Conservation (phyloP, 2,329 filamentous ascomycete species). For the Colletotrichum sp. region DNA sequence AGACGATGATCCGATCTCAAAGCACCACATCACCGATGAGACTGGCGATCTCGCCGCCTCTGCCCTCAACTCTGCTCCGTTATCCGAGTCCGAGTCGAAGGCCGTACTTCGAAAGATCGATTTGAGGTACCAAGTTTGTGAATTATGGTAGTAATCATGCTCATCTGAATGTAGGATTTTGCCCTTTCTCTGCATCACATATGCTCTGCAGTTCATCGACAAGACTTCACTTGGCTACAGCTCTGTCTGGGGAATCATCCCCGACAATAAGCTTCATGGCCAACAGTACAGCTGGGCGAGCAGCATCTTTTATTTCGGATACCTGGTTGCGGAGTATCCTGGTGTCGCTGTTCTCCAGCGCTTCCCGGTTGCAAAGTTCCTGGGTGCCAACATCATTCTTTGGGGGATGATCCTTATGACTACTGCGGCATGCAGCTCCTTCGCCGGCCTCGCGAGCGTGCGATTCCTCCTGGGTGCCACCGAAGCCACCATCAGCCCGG, state of each 20-base stretch:
- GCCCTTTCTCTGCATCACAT: conserved; percentile 30
- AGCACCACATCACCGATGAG: conserved; percentile 16
- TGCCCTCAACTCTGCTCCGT: not conserved
- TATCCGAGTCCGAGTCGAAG: not conserved
- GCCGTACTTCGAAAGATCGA: not conserved
- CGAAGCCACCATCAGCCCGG: conserved; percentile 36
- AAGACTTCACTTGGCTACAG: conserved; percentile 27
- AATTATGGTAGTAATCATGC: too few species aligned
- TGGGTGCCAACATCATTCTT: conserved; percentile 30
- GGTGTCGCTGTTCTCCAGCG: conserved; percentile 33
- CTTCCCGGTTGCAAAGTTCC: conserved; percentile 32
- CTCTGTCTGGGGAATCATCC: conserved; percentile 33
- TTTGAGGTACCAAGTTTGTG: not conserved
- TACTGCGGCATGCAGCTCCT: conserved; percentile 36
- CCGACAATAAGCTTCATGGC: conserved; percentile 31
- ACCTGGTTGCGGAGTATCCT: conserved; percentile 34
- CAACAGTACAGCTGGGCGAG: conserved; percentile 34
- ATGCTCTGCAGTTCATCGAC: conserved; percentile 37
- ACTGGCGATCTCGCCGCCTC: conserved; percentile 9
- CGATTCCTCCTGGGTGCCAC: conserved; percentile 42
- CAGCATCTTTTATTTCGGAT: conserved; percentile 39
- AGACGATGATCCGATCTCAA: conserved; percentile 1
- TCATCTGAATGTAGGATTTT: too few species aligned
- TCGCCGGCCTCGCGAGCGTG: conserved; percentile 34
- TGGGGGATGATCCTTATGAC: conserved; percentile 36